These are phyloP conservation scores for Crucihimalaya himalaica DNA, from an alignment of 345 rosid genomes.

Conservation along the genomic window DNA sequence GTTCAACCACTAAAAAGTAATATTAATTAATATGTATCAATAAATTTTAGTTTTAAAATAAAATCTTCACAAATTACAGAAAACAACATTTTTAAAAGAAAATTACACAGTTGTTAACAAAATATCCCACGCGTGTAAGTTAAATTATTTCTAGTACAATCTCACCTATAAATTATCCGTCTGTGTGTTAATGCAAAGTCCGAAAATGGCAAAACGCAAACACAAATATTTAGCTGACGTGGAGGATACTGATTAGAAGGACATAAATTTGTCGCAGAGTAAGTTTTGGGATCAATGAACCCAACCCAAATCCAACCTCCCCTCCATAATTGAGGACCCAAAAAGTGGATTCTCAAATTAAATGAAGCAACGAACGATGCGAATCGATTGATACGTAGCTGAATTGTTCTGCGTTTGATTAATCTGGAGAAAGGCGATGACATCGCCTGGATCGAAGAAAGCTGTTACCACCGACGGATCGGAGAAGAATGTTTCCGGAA, in stretches of 20 bases:
- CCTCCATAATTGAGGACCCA: slow-evolving; percentile 4
- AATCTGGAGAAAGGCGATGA: slow-evolving; percentile 22
- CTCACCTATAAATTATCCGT: too few relatives aligned
- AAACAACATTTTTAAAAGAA: too few relatives aligned
- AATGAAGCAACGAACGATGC: slow-evolving; percentile 5
- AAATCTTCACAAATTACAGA: too few relatives aligned
- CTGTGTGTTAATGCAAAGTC: neutral
- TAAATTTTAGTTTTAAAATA: too few relatives aligned
- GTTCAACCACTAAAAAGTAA: too few relatives aligned
- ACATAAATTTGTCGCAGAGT: neutral
- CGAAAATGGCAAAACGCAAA: neutral
- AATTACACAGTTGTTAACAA: too few relatives aligned
- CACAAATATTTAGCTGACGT: neutral
- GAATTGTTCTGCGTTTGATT: neutral
- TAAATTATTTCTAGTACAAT: too few relatives aligned
- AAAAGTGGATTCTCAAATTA: neutral
- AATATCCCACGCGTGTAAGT: too few relatives aligned
- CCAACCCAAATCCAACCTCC: too few relatives aligned
- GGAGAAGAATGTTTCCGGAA: slow-evolving; percentile 36
- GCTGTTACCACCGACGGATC: slow-evolving; percentile 31
- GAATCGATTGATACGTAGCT: neutral
- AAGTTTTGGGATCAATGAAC: slow-evolving; percentile 8
- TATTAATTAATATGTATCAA: too few relatives aligned
- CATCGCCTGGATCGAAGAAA: slow-evolving; percentile 39
- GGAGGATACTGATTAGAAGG: too few relatives aligned